Evolutionary conservation across 2,329 filamentous ascomycete genomes (phyloP), one percentile per base, ranked within the genome.

Genomic region (Fusarium penzigii): DNA sequence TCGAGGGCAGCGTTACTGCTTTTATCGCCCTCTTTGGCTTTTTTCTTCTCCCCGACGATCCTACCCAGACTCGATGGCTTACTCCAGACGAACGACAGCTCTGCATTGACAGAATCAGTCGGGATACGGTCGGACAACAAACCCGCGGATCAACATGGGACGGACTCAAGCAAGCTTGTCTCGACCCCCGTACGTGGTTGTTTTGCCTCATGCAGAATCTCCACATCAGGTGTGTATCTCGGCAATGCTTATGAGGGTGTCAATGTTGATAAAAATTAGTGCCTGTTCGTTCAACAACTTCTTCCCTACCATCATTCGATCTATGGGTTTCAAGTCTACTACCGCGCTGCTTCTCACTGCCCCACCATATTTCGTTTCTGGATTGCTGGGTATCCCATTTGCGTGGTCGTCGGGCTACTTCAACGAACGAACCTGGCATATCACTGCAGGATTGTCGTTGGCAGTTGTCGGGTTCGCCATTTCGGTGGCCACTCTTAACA

Each of bases 1-100:
- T 87, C 16, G 84, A 88, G 39, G 59, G 57, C 14, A 49, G 50
- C 2, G 59, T 56, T 20, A 62, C 59, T 4, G 56, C 53, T 25
- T 40, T 58, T 6, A 51, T 63, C 6, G 62, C 62, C 17, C 6
- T 65, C 14, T 58, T 63, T 16, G 61, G 59, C 9, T 61, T 65
- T 25, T 63, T 64, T 38, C 46, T 63, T 1, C 51, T 64, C 14
- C 57, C 60, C 8, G 61, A 64, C 16, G 56, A 65, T 69, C 77
- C 63, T 12, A 74, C 73, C n/a, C 77, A 77, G 7, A 64, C 74
- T 5, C 66, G 69, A 7, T 63, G 62, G 14, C 66, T 80, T n/a
- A 68, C 70, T 3, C 73, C 74, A 1, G 72, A 75, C 38, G 75
- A 72, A 63, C 74, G 73, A 25, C 62, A 61, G 2, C 71, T 72